Evolutionary conservation across 1,139 yeast genomes (phyloP).

Genomic region (Hemisphaericaspora subhashii): DNA sequence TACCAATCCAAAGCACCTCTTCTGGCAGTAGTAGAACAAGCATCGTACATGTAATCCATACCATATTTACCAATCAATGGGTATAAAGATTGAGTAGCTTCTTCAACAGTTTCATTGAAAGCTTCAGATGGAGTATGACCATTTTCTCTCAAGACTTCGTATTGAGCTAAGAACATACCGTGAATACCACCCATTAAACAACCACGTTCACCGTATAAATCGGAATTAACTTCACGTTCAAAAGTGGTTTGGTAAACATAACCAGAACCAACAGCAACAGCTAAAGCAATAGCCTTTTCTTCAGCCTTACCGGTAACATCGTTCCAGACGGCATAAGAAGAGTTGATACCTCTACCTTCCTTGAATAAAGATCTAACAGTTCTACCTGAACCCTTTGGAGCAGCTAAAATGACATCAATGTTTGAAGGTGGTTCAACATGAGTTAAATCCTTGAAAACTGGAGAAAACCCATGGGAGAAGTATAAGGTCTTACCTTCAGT

Average conservation of each 20-base stretch:
- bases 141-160: constrained; percentile 98
- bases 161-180: constrained; percentile 99
- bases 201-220: constrained; percentile 99
- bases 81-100: constrained; percentile 98
- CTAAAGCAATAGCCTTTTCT: constrained; percentile 97
- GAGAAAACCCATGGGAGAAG: constrained; percentile 99
- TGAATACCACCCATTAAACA: constrained; percentile 99
- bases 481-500: constrained; percentile 97
- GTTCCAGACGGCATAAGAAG: constrained; percentile 99
- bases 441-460: constrained; percentile 97
- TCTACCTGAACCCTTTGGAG: constrained; percentile 99
- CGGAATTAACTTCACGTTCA: constrained; percentile 98
- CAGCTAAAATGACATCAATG: constrained; percentile 96
- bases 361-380: constrained; percentile 98
- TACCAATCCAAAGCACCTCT: constrained; percentile 99
- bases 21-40: constrained; percentile 99
- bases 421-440: constrained; percentile 93
- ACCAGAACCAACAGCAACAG: constrained; percentile 99
- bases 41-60: constrained; percentile 99
- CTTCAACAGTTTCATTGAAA: constrained; percentile 99
- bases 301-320: constrained; percentile 99
- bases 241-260: constrained; percentile 99
- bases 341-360: constrained; percentile 99
- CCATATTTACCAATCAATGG: constrained; percentile 99
- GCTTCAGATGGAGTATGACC: constrained; percentile 99